Evolutionary conservation across 2,329 filamentous ascomycete genomes (phyloP).

Genomic region (Tolypocladium amazonense): DNA sequence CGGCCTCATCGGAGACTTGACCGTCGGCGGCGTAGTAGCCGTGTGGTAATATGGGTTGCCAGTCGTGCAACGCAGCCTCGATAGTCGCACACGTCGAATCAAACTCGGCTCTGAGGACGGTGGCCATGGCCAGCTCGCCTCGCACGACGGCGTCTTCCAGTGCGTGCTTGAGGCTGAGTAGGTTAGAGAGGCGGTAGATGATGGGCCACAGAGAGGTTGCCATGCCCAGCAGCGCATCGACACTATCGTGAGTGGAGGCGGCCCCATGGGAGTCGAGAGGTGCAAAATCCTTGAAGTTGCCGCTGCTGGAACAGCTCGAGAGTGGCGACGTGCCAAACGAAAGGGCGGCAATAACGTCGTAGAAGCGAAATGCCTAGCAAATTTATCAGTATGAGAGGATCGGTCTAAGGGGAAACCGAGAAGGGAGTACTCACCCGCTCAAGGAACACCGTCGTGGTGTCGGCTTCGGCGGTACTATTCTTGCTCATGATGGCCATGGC

Average conservation of each 20-base stretch:
- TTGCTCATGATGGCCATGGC: constrained; percentile 49
- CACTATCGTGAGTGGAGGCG: constrained; percentile 37
- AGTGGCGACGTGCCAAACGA: constrained; percentile 49
- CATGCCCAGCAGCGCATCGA: constrained; percentile 51
- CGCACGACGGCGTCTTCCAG: constrained; percentile 33
- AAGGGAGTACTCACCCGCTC: constrained; percentile 37
- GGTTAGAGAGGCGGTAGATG: constrained; percentile 48
- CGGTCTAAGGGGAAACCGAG: not conserved
- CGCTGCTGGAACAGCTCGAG: constrained; percentile 35
- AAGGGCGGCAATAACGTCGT: constrained; percentile 53
- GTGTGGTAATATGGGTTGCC: constrained; percentile 41
- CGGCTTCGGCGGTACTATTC: constrained; percentile 28
- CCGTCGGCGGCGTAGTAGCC: constrained; percentile 9
- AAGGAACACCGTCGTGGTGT: constrained; percentile 45
- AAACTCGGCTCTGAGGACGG: constrained; percentile 38
- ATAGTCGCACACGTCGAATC: constrained; percentile 42
- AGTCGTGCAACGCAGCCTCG: constrained; percentile 42
- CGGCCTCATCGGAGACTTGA: constrained; percentile 9
- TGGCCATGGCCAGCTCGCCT: constrained; percentile 31
- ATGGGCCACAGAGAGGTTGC: constrained; percentile 53
- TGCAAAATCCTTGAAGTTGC: constrained; percentile 34
- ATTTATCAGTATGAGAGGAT: not conserved
- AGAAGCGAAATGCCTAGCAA: constrained; percentile 49
- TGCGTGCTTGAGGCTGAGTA: constrained; percentile 41
- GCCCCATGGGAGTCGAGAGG: constrained; percentile 31